Evolutionary conservation across 75 land plant genomes (phyloP).

Genomic region (Picea glauca): DNA sequence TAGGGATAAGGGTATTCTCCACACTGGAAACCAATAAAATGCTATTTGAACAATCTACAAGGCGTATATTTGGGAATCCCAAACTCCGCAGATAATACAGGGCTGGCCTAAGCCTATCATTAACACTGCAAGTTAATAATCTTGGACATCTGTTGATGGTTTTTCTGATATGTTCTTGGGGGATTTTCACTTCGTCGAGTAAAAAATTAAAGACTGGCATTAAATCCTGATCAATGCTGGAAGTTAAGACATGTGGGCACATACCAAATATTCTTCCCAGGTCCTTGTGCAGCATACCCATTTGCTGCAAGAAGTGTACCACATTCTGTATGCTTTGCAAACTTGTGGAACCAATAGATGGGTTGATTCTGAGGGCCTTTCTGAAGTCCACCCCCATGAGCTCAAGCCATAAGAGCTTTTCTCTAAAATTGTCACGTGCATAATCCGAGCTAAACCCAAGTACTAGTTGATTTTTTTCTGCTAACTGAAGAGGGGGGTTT

Average conservation of each 20-base stretch:
- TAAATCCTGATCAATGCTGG: constrained; percentile 37
- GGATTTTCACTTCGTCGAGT: constrained; percentile 34
- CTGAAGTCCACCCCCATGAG: constrained; percentile 63
- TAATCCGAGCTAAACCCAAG: too few relatives aligned
- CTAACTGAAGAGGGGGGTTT: too few relatives aligned
- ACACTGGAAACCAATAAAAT: constrained; percentile 67
- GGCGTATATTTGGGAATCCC: constrained; percentile 24
- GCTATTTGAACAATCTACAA: constrained; percentile 45
- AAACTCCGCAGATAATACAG: constrained; percentile 60
- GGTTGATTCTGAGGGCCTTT: constrained; percentile 47
- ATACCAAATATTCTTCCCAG: constrained; percentile 49
- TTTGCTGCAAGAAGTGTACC: constrained; percentile 50
- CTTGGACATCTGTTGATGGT: constrained; percentile 72
- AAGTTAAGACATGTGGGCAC: constrained; percentile 59
- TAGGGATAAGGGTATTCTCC: constrained; percentile 65
- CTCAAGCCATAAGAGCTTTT: constrained; percentile 27
- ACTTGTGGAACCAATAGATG: constrained; percentile 39
- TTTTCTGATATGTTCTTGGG: constrained; percentile 34
- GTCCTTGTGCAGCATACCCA: constrained; percentile 61
- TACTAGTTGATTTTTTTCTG: too few relatives aligned
- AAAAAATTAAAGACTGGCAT: constrained; percentile 61
- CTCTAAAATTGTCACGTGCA: too few relatives aligned
- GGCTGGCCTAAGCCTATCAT: constrained; percentile 68
- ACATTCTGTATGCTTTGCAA: constrained; percentile 52
- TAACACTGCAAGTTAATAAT: constrained; percentile 49